Percentiles rank a stretch among this genome's conserved stretches.
These are phyloP conservation scores for Moesziomyces antarcticus DNA, from an alignment of 1,284 basidiomycete species.

Conservation along the genomic window DNA sequence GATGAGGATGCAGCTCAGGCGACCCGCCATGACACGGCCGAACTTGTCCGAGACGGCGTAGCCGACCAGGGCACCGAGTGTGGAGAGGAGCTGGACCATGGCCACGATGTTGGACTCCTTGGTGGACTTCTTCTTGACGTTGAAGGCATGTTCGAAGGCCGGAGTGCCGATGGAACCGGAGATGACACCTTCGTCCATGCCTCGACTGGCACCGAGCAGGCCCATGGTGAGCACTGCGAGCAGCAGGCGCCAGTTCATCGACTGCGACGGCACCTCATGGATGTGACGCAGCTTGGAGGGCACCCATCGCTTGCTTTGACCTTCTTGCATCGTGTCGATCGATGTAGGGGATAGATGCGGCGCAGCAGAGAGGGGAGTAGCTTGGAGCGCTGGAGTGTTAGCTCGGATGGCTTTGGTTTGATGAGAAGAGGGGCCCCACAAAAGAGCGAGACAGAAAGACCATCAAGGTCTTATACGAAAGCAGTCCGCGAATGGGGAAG, in stretches of 20 bases:
- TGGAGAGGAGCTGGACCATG: conserved; percentile 35
- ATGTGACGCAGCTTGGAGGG: conserved; percentile 30
- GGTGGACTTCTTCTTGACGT: conserved; percentile 22
- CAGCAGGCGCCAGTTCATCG: conserved; percentile 36
- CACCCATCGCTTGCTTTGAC: conserved; percentile 12
- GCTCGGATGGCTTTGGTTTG: not conserved
- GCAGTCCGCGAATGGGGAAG: not conserved
- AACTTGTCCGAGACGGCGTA: conserved; percentile 17
- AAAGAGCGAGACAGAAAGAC: not conserved
- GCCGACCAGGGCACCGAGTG: conserved; percentile 27
- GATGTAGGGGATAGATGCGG: too few species aligned
- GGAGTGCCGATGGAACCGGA: conserved; percentile 15
- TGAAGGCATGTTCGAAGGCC: conserved; percentile 24
- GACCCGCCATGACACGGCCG: conserved; percentile 18
- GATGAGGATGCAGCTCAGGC: conserved; percentile 24
- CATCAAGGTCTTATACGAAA: conserved; percentile 13
- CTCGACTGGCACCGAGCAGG: conserved; percentile 29
- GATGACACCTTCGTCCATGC: conserved; percentile 38
- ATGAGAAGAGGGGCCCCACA: conserved; percentile 23
- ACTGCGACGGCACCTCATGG: conserved; percentile 24
- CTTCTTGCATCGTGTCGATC: not conserved
- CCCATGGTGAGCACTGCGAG: conserved; percentile 28
- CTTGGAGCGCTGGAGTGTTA: too few species aligned
- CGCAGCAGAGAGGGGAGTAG: too few species aligned
- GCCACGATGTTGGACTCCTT: conserved; percentile 43